phyloP scores from a whole-genome alignment of 2,329 filamentous ascomycete genomes.

The Penicillium sp. region DNA sequence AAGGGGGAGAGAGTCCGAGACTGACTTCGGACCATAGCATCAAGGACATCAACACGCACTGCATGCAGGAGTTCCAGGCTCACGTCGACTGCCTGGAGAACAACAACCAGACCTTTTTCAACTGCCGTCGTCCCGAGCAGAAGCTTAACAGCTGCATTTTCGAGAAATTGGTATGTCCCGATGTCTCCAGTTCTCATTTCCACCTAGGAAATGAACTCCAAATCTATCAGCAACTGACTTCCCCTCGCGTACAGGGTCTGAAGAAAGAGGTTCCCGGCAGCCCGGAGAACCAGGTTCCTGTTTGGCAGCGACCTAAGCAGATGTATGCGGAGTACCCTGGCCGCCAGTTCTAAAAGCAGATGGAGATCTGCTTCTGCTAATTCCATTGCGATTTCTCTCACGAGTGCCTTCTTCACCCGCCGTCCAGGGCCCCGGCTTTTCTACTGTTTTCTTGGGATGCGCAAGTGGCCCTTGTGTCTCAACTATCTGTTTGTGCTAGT shows the following conservation, averaged over 20 bases:
- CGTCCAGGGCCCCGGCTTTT: constrained; percentile 20
- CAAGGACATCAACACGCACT: constrained; percentile 94
- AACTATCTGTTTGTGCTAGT: constrained; percentile 20
- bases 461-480: constrained; percentile 22
- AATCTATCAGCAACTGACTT: background rate
- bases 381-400: constrained; percentile 9
- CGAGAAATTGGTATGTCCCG: constrained; percentile 76
- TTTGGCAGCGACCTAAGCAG: constrained; percentile 65
- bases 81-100: constrained; percentile 97
- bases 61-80: constrained; percentile 81
- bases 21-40: constrained; percentile 55
- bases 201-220: background rate
- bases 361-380: background rate
- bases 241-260: constrained; percentile 58
- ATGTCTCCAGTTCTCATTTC: constrained; percentile 16
- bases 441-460: constrained; percentile 24
- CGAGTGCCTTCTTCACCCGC: constrained; percentile 5
- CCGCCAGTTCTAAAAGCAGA: constrained; percentile 34
- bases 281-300: constrained; percentile 66
- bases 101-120: constrained; percentile 97
- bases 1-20: background rate
- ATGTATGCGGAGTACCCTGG: constrained; percentile 43
- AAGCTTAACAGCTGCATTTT: constrained; percentile 93
- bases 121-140: constrained; percentile 85
- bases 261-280: constrained; percentile 77